Base-by-base conservation (phyloP, 2,329 filamentous ascomycete species). In the Chalaropsis ovoidea region DNA sequence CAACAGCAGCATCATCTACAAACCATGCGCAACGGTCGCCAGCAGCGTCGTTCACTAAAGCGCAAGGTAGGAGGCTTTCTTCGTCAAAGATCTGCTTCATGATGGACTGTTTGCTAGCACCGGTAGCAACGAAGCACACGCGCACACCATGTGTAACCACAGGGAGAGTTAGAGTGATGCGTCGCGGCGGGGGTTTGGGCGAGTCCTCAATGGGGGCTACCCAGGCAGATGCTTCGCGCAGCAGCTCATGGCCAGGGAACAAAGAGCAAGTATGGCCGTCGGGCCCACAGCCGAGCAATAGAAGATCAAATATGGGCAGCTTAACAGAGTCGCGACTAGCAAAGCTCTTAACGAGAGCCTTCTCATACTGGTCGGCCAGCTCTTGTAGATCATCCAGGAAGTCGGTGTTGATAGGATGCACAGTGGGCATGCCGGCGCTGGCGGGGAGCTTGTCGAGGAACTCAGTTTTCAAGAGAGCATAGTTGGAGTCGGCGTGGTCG, bases 181-280 rank as follows among this genome's bases (percentile, higher is more conserved):
- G 86, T 77, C 85, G 87, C 58, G 90, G 83, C 58, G 94, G 94
- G 47, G 93, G 93, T 82, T 99, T 99, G 62, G 94, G 94, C 54
- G 90, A 95, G 78, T 97, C 90, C 72, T 88, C 86, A 73, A 96
- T 95, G 58, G 90, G 84, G 15, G 92, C 87, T 54, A 97, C 90
- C 94, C 94, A 99, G 64, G 93, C 90, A 72, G 86, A 87, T 43
- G 84, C 84, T 78, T 97, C 93, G 69, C 91, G 86, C 70, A 97
- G 82, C 64, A 97, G 82, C 67, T 87, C 83, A 74, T 96, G 93
- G 65, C 87, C 88, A 4, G 94, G 94, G 80, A 99, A 99, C 63
- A 99, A 80, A 71, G 88, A 94, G 85, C 94, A 97, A 42, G 94
- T 97, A 79, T 99, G 94, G 63, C 94, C 94, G 75, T 97, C 94